Evolutionary conservation across 2,329 filamentous ascomycete species (phyloP).

Genomic region (Magnaporthales sp.): DNA sequence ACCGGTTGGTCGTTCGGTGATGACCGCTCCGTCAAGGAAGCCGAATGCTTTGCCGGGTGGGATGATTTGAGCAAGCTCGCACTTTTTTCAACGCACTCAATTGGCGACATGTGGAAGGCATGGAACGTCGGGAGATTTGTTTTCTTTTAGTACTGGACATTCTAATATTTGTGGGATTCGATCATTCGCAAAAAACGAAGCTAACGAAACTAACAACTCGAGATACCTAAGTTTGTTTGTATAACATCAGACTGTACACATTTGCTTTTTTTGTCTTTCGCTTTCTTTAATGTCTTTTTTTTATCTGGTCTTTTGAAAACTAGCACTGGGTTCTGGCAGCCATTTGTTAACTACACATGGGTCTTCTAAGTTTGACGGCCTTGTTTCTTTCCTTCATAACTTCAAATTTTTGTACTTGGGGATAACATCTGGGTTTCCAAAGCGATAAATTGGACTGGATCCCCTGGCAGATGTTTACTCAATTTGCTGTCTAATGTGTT

Average conservation of each 20-base stretch:
- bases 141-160: constrained; percentile 1
- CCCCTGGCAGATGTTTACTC: neutral
- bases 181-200: constrained; percentile 4
- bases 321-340: neutral
- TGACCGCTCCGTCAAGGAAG: constrained; percentile 17
- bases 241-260: constrained; percentile 10
- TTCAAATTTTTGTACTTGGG: neutral
- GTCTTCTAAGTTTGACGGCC: neutral
- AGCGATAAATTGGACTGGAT: neutral
- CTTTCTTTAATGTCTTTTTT: constrained; percentile 7
- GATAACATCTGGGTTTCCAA: neutral
- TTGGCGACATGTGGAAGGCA: neutral
- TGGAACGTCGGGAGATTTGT: neutral
- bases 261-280: constrained; percentile 6
- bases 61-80: neutral
- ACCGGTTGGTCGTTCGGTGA: constrained; percentile 24
- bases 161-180: constrained; percentile 6
- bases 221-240: constrained; percentile 19
- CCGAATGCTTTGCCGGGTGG: neutral
- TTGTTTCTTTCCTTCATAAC: neutral
- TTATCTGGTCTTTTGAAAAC: neutral
- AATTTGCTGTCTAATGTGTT: neutral
- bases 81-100: neutral
- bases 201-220: constrained; percentile 9
- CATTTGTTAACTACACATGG: neutral